phyloP scores from a whole-genome alignment of 495 filamentous ascomycete genomes.

The Eremomyces bilateralis region DNA sequence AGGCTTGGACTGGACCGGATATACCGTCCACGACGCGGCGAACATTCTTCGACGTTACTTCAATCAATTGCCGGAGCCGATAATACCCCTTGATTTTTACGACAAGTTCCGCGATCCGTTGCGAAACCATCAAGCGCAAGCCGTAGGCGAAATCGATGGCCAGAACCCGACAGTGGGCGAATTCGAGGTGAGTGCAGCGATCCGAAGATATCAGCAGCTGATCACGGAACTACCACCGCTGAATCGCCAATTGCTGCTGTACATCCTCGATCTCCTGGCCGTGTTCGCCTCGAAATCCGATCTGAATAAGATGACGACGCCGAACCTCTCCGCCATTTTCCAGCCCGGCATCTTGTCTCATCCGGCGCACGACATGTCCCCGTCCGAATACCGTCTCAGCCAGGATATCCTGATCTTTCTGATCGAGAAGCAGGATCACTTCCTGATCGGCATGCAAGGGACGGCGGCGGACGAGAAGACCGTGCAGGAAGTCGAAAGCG shows the following conservation, averaged over 20 bases:
- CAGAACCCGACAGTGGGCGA: conserved; percentile 28
- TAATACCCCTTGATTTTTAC: conserved; percentile 89
- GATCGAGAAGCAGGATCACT: conserved; percentile 73
- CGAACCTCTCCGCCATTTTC: conserved; percentile 93
- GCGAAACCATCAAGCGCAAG: conserved; percentile 50
- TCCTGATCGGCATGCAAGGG: conserved; percentile 73
- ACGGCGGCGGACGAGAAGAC: conserved; percentile 77
- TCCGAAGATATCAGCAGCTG: conserved; percentile 61
- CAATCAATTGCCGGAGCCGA: conserved; percentile 85
- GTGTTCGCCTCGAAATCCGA: conserved; percentile 97
- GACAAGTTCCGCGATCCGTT: conserved; percentile 75
- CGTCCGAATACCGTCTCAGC: conserved; percentile 78
- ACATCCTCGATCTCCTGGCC: conserved; percentile 92
- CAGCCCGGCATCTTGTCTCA: conserved; percentile 92
- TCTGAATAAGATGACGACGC: conserved; percentile 85
- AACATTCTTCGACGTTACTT: conserved; percentile 91
- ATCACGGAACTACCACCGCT: conserved; percentile 85
- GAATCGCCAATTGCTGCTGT: conserved; percentile 86
- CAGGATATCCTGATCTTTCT: conserved; percentile 95
- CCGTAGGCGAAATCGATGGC: conserved; percentile 35
- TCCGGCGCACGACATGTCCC: conserved; percentile 84
- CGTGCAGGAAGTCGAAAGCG: conserved; percentile 60
- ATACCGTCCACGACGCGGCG: conserved; percentile 96
- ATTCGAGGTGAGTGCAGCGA: conserved; percentile 58
- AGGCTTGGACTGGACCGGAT: conserved; percentile 88